Base-by-base conservation (phyloP, 2,329 filamentous ascomycete genomes). In the Dactylonectria estremocensis region DNA sequence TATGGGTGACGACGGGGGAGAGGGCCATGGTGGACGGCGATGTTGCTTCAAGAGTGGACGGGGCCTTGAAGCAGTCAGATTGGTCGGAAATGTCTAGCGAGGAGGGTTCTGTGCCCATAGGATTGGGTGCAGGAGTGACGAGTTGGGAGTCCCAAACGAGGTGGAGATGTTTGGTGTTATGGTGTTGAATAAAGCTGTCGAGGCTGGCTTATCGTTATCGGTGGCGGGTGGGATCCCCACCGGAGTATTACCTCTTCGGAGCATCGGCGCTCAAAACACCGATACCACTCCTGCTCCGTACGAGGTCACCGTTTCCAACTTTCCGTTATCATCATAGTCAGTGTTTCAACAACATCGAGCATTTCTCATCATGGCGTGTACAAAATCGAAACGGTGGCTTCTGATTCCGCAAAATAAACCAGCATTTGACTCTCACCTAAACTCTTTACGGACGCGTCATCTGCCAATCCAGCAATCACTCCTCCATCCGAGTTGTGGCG, bases 1-100 rank as follows among this genome's bases (percentile, higher is more conserved):
- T 78, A 52, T 81, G 77, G 3, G 80, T 81, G 65, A 86, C 80
- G 65, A 86, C 80, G 14, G 85, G 85, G 14, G 85, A 87, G 71
- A 82, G 77, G 65, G 84, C 81, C 85, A 87, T 87, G 67, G 48
- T 76, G 71, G 37, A 49, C 33, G 55, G n/a, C 40, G 28, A 45
- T 11, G 35, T 33, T 28, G 52, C n/a, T 40, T 24, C 14, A 4
- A 18, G 40, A 28, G 50, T 20, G 5, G 50, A 20, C 28, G 31
- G 28, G 50, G 28, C 11, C 11, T 58, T 20, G 50, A 13, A 56
- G 14, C 6, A 11, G 52, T 3, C n/a, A 7, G n/a, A 11, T 16
- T 24, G 8, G 3, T 18, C 33, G 24, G 18, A 8, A 16, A 28
- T 28, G 24, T 16, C 28, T 52, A 33, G 6, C n/a, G 28, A n/a